phyloP scores from a whole-genome alignment of 2,329 filamentous ascomycete genomes.

The Pseudopyricularia javanii region DNA sequence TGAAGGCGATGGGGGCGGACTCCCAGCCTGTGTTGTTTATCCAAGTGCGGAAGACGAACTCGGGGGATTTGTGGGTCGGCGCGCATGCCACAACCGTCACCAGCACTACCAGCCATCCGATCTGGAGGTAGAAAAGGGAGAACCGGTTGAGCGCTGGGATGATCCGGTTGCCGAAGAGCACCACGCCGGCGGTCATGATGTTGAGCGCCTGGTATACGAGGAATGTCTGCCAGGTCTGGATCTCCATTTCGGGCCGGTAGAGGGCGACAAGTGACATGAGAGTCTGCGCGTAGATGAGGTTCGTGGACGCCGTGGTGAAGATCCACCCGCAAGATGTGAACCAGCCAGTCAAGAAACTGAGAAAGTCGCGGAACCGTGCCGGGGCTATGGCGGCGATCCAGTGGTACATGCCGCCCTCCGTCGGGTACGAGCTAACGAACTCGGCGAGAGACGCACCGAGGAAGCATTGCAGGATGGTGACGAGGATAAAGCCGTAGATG shows the following conservation, averaged over 20 bases:
- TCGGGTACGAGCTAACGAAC: slow-evolving; percentile 34
- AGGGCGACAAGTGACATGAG: slow-evolving; percentile 28
- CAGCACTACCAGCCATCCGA: slow-evolving; percentile 32
- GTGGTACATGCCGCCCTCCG: slow-evolving; percentile 36
- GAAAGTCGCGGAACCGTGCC: slow-evolving; percentile 19
- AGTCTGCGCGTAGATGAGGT: slow-evolving; percentile 27
- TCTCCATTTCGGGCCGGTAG: slow-evolving; percentile 23
- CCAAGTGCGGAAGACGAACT: slow-evolving; percentile 40
- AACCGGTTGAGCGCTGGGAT: slow-evolving; percentile 30
- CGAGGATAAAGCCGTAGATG: slow-evolving; percentile 37
- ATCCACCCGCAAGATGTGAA: slow-evolving; percentile 29
- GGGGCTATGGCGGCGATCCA: slow-evolving; percentile 36
- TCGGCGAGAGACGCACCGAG: slow-evolving; percentile 31
- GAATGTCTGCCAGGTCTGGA: slow-evolving; percentile 35
- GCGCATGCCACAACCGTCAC: slow-evolving; percentile 33
- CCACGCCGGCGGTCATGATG: slow-evolving; percentile 26
- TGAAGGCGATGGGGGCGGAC: slow-evolving; percentile 34
- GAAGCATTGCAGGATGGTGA: slow-evolving; percentile 31
- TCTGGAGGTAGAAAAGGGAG: slow-evolving; percentile 30
- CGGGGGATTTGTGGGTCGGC: slow-evolving; percentile 26
- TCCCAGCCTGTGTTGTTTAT: slow-evolving; percentile 41
- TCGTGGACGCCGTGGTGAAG: slow-evolving; percentile 29
- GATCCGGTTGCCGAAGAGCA: slow-evolving; percentile 33
- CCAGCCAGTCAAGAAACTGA: slow-evolving; percentile 33
- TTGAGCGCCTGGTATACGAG: slow-evolving; percentile 30